A percentile compares a stretch with the other conserved stretches of the same genome.
Evolutionary conservation across 129 eudicot species (phyloP).

Genomic region (Kitagawia praeruptora): DNA sequence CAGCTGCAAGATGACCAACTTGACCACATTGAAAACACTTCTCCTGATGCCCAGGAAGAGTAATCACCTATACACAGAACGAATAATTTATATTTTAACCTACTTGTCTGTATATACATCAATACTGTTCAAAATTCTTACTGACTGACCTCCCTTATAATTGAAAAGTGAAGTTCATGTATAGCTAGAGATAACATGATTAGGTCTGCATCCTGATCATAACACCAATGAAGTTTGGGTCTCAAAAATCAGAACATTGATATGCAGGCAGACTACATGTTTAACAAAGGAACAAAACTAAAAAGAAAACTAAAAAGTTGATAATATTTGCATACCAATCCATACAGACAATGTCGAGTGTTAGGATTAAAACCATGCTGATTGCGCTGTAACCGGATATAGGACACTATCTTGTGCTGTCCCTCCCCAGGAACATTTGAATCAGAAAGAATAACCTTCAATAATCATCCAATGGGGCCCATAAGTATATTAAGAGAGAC

Average conservation of each 20-base stretch:
- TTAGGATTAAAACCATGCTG: conserved; percentile 92
- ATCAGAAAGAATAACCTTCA: conserved; percentile 98
- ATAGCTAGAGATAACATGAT: conserved; percentile 96
- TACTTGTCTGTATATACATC: not conserved
- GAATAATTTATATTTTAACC: not conserved
- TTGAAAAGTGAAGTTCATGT: conserved; percentile 94
- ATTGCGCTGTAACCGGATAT: conserved; percentile 80
- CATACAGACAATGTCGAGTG: conserved; percentile 88
- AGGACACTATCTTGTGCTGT: conserved; percentile 97
- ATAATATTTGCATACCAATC: conserved; percentile 46
- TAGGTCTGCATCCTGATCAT: conserved; percentile 80
- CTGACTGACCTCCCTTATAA: conserved; percentile 83
- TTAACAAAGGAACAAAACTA: conserved; percentile 9
- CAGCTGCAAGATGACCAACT: conserved; percentile 94
- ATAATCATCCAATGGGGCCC: conserved; percentile 47
- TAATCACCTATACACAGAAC: conserved; percentile 46
- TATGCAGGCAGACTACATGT: not conserved
- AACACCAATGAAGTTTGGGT: conserved; percentile 13
- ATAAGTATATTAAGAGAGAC: conserved; percentile 38
- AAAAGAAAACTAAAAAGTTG: not conserved
- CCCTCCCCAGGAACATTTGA: conserved; percentile 99
- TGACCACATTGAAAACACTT: conserved; percentile 90
- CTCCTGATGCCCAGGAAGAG: conserved; percentile 84
- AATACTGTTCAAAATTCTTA: conserved; percentile 6
- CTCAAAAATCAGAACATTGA: not conserved